phyloP scores from a whole-genome alignment of 305 asterid species.

The Solanum hybrid region DNA sequence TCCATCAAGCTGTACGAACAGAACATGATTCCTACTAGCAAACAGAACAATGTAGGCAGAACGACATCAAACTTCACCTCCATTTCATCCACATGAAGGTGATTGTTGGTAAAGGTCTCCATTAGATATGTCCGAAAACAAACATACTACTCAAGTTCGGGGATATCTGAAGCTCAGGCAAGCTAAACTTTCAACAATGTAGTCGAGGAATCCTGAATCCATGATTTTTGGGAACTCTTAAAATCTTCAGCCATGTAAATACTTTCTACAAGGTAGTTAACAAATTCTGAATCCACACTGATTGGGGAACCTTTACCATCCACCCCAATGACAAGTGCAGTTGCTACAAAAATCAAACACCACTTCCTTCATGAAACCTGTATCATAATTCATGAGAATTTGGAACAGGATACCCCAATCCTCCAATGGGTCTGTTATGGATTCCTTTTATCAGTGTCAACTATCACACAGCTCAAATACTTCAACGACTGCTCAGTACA shows the following conservation, averaged over 20 bases:
- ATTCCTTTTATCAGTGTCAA: background rate
- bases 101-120: background rate
- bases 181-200: background rate
- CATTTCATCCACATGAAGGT: background rate
- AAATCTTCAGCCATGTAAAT: background rate
- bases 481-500: background rate
- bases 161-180: background rate
- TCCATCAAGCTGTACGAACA: background rate
- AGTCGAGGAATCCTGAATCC: background rate
- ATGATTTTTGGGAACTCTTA: background rate
- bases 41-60: background rate
- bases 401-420: background rate
- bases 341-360: background rate
- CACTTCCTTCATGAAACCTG: background rate
- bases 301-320: background rate
- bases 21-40: background rate
- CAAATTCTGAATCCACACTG: background rate
- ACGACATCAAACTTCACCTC: background rate
- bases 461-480: background rate
- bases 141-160: background rate
- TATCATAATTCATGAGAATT: background rate
- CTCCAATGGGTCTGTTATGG: background rate
- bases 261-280: background rate
- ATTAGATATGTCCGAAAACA: background rate
- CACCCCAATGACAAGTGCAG: background rate